Evolutionary conservation across 495 filamentous ascomycete species (phyloP).

Genomic region (Aspergillus haitiensis): DNA sequence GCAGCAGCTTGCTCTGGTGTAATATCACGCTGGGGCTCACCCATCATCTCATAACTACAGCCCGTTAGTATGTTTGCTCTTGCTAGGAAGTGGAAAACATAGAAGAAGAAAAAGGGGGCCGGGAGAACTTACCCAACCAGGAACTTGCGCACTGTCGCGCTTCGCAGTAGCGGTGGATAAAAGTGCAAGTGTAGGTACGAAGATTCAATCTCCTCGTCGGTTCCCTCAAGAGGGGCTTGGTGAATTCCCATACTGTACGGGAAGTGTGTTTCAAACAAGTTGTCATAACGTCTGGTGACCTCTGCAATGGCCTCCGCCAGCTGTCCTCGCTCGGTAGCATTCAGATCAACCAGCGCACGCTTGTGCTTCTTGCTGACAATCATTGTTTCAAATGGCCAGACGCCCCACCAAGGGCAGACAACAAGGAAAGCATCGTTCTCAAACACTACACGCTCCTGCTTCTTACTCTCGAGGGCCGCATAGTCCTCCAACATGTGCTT

Average conservation of each 20-base stretch:
- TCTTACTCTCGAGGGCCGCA: slow-evolving; percentile 74
- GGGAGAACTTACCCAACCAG: slow-evolving; percentile 66
- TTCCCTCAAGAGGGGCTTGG: slow-evolving; percentile 88
- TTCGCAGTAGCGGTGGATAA: slow-evolving; percentile 89
- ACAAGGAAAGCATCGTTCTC: slow-evolving; percentile 81
- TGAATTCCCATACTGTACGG: slow-evolving; percentile 94
- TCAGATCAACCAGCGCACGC: slow-evolving; percentile 77
- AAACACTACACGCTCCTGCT: slow-evolving; percentile 82
- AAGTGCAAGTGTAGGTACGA: slow-evolving; percentile 97
- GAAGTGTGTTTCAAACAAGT: slow-evolving; percentile 94
- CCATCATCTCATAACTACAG: slow-evolving; percentile 83
- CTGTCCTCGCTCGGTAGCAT: slow-evolving; percentile 60
- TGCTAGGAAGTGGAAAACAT: not conserved
- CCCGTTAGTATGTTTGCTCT: slow-evolving; percentile 17
- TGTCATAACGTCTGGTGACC: slow-evolving; percentile 88
- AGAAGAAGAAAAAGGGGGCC: not conserved
- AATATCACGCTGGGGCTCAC: slow-evolving; percentile 95
- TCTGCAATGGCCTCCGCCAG: slow-evolving; percentile 85
- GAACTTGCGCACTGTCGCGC: slow-evolving; percentile 93
- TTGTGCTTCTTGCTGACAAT: slow-evolving; percentile 80
- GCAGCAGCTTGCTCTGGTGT: slow-evolving; percentile 94
- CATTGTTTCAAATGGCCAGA: slow-evolving; percentile 97
- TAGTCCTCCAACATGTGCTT: slow-evolving; percentile 82
- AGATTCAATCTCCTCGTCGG: slow-evolving; percentile 76
- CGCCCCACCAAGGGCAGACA: slow-evolving; percentile 94